A percentile compares a stretch with the other conserved stretches of the same genome.
phyloP scores from a whole-genome alignment of 305 asterid genomes.

The Solanum chacoense region DNA sequence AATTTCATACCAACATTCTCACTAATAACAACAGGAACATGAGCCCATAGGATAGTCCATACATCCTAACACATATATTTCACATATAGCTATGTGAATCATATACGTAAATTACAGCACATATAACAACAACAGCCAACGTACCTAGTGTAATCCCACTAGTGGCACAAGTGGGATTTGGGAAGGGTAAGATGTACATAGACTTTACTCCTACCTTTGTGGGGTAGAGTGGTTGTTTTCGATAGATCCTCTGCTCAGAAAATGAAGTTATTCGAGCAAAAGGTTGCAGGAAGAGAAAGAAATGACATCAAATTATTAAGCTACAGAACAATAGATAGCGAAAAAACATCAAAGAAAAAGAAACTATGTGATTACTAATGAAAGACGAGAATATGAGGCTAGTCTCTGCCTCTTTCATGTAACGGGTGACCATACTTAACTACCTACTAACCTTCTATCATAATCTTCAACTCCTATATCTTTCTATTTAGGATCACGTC shows the following conservation, averaged over 20 bases:
- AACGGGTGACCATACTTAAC: no score
- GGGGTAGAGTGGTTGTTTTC: not conserved
- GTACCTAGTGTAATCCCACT: not conserved
- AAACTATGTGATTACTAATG: not conserved
- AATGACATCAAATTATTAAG: not conserved
- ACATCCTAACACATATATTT: not conserved
- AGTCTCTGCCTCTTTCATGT: no score
- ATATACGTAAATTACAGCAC: not conserved
- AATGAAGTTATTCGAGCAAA: not conserved
- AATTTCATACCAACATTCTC: not conserved
- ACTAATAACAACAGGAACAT: not conserved
- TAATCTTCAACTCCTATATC: not conserved
- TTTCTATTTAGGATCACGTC: not conserved
- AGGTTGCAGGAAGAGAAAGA: not conserved
- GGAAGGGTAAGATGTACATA: not conserved
- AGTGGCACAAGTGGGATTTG: not conserved
- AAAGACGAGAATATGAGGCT: no score
- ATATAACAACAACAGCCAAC: no score
- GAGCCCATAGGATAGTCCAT: not conserved
- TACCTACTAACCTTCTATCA: not conserved
- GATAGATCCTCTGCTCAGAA: not conserved
- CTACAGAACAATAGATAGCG: not conserved
- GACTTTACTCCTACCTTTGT: not conserved
- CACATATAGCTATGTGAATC: not conserved
- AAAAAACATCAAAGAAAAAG: not conserved